Conservation (phyloP, 108 stramenopile species). For the Cyclotella choctawhatcheeana region DNA sequence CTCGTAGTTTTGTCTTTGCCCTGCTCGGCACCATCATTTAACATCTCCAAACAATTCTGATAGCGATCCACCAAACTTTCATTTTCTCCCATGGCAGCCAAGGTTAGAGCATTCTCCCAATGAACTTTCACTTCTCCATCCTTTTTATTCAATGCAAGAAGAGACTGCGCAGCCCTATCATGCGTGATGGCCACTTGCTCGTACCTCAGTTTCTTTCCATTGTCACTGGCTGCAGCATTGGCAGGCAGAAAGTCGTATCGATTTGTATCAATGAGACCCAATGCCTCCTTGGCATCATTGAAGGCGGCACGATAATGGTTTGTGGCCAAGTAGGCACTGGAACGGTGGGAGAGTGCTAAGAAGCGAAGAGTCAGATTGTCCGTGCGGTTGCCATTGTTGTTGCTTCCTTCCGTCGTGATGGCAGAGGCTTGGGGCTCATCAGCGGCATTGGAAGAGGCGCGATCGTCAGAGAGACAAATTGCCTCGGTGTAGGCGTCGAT, state of each 20-base stretch:
- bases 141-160: slow-evolving; percentile 1
- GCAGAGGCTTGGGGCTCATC: slow-evolving; percentile 1
- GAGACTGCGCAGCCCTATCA: slow-evolving; percentile 22
- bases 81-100: slow-evolving; percentile 17
- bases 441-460: neutral
- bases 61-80: slow-evolving; percentile 20
- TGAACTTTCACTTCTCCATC: neutral
- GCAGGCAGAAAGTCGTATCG: slow-evolving; percentile 36
- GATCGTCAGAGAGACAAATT: slow-evolving; percentile 45
- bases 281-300: slow-evolving; percentile 70
- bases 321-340: slow-evolving; percentile 67
- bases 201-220: slow-evolving; percentile 16
- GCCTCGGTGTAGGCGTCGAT: slow-evolving; percentile 76
- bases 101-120: slow-evolving; percentile 33
- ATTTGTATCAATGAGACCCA: slow-evolving; percentile 13
- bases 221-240: slow-evolving; percentile 15
- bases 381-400: neutral
- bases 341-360: slow-evolving; percentile 66
- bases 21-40: neutral
- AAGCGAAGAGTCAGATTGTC: slow-evolving; percentile 38
- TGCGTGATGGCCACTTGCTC: slow-evolving; percentile 28
- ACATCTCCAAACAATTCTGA: slow-evolving; percentile 11
- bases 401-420: neutral
- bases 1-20: neutral
- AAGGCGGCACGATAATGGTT: slow-evolving; percentile 69